These are phyloP conservation scores for Acanthamoeba sp. DNA, from an alignment of 208 protist species.

Conservation along the genomic window DNA sequence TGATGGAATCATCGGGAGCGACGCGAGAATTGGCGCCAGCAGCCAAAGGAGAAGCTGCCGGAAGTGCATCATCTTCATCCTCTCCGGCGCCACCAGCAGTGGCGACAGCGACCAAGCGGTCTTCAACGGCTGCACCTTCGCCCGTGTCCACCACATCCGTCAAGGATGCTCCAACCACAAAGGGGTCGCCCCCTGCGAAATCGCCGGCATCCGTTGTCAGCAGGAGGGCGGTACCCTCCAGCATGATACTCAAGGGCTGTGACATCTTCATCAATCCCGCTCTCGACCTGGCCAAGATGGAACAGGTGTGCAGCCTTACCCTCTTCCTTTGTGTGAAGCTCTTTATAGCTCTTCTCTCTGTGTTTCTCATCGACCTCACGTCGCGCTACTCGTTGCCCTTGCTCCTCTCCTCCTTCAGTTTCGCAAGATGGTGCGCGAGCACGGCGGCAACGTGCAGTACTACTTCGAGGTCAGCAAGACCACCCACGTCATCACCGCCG, in stretches of 20 bases:
- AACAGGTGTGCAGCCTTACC: background rate
- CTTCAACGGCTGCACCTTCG: background rate
- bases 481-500: constrained; percentile 18
- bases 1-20: background rate
- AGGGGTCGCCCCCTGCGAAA: background rate
- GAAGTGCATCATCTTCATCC: background rate
- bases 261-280: constrained; percentile 49
- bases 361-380: too few relatives aligned
- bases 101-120: background rate
- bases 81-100: background rate
- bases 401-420: background rate
- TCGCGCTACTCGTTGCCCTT: too few relatives aligned
- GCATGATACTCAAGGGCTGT: background rate
- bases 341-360: too few relatives aligned
- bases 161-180: background rate
- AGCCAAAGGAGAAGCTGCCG: background rate
- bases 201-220: background rate
- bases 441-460: constrained; percentile 32
- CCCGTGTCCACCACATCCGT: too few relatives aligned
- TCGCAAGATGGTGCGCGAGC: constrained; percentile 33
- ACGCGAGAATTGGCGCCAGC: background rate
- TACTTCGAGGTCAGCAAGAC: constrained; percentile 54
- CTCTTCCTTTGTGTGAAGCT: background rate
- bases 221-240: background rate
- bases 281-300: background rate